Base-by-base conservation (phyloP, 2,329 filamentous ascomycete genomes). In the Hymenoscyphus scutula region DNA sequence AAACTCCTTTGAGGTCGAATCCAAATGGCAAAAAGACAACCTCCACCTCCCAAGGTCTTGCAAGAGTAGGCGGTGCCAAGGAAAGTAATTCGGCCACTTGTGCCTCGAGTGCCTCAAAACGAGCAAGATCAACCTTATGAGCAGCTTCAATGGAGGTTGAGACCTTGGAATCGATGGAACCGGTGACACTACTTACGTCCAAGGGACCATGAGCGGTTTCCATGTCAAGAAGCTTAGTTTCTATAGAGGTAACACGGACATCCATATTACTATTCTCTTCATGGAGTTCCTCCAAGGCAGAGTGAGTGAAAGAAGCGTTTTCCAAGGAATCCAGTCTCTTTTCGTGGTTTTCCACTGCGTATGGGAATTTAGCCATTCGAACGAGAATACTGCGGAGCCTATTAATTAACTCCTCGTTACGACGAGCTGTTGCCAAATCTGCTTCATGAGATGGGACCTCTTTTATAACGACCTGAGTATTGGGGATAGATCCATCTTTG, bases 1-100 rank as follows among this genome's bases (percentile, higher is more conserved):
- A 85, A 25, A 84, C 77, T 1, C 82, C 82, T 64, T 76, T 77
- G 25, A 85, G 71, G n/a, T 79, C 74, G 51, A 77, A 75, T 4
- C 82, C 82, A 73, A 91, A 94, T 1, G 90, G 90, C 7, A 93
- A 74, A 62, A 92, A 85, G 1, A 93, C 85, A 4, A 93, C 87
- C 71, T 93, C 89, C 1, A 94, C 78, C 67, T 89, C 84, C 88
- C 89, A 92, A 0, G 89, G 88, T 48, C 84, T 80, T 51, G 77
- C 75, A 30, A 79, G 78, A 0, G 88, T 86, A n/a, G 90, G 89
- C 32, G 86, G 74, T 23, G 67, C 67, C 11, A 62, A 48, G 6
- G 69, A 64, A 61, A 72, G 68, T 4, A 75, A 63, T 34, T 73
- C 68, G 23, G 64, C 65, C 11, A 75, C 61, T 41, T 70, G 69